Conservation (phyloP, 345 rosid species). For the Salix suchowensis region DNA sequence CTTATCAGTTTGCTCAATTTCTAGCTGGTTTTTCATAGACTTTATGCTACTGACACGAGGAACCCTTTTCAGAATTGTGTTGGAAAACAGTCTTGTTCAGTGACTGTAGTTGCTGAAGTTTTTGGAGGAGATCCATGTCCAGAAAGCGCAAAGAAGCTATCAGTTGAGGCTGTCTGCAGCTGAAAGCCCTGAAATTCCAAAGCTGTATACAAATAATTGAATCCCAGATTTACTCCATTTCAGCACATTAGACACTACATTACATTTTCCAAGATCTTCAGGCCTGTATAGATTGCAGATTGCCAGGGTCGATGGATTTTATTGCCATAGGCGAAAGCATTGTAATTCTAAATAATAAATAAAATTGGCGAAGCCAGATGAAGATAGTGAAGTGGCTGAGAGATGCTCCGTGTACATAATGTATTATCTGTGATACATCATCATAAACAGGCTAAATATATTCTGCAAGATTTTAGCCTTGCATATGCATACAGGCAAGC, state of each 20-base stretch:
- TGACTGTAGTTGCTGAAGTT: slow-evolving; percentile 5
- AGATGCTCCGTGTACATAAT: slow-evolving; percentile 15
- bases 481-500: not conserved
- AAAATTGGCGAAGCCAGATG: slow-evolving; percentile 19
- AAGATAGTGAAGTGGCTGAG: slow-evolving; percentile 9
- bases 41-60: not conserved
- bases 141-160: no score
- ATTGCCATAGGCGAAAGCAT: not conserved
- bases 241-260: slow-evolving; percentile 7
- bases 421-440: slow-evolving; percentile 6
- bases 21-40: not conserved
- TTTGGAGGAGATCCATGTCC: no score
- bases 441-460: slow-evolving; percentile 7
- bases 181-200: no score
- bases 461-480: slow-evolving; percentile 7
- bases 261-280: not conserved
- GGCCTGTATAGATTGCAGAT: not conserved
- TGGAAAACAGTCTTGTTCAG: slow-evolving; percentile 23
- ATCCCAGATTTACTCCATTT: not conserved
- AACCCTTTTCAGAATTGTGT: slow-evolving; percentile 20
- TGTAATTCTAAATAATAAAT: not conserved
- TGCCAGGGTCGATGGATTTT: slow-evolving; percentile 1
- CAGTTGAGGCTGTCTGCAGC: no score
- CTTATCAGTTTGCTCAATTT: no score
- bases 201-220: no score